These are phyloP conservation scores for Leccinum olivaceopallidum DNA, from an alignment of 768 basidiomycete species.

Conservation along the genomic window DNA sequence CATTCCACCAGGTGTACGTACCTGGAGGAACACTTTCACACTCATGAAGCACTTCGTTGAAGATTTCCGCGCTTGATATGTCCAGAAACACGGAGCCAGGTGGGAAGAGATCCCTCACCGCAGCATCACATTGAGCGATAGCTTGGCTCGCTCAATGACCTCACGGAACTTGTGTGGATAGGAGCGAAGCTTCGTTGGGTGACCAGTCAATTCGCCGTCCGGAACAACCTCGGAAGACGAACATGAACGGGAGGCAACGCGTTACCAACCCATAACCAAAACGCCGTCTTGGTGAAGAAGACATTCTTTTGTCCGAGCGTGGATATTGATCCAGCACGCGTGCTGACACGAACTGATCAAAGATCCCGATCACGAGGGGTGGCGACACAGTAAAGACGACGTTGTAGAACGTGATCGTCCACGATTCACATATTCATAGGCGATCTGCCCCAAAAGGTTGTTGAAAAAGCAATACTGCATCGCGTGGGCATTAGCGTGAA, in stretches of 20 bases:
- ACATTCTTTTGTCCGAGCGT: constrained; percentile 91
- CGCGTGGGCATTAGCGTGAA: neutral
- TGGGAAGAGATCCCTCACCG: too few relatives aligned
- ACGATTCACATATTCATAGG: constrained; percentile 77
- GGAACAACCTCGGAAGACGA: too few relatives aligned
- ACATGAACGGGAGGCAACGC: constrained; percentile 44
- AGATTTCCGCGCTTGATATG: too few relatives aligned
- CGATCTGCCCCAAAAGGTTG: constrained; percentile 98
- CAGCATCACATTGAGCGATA: too few relatives aligned
- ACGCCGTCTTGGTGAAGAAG: constrained; percentile 88
- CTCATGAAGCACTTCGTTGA: too few relatives aligned
- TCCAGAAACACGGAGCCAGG: too few relatives aligned
- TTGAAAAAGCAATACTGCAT: constrained; percentile 97
- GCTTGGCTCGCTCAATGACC: too few relatives aligned
- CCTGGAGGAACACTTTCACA: too few relatives aligned
- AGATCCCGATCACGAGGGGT: constrained; percentile 95
- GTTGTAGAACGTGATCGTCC: constrained; percentile 97
- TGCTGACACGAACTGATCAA: constrained; percentile 98
- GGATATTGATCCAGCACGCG: constrained; percentile 96
- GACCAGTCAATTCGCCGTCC: too few relatives aligned
- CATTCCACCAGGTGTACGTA: too few relatives aligned
- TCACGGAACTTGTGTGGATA: too few relatives aligned
- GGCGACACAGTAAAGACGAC: constrained; percentile 95
- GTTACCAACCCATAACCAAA: constrained; percentile 91
- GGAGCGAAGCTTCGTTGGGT: too few relatives aligned